A percentile compares a stretch with the other conserved stretches of the same genome.
Evolutionary conservation across 2,329 filamentous ascomycete genomes (phyloP).

Genomic region (Pseudocercospora crystallina): DNA sequence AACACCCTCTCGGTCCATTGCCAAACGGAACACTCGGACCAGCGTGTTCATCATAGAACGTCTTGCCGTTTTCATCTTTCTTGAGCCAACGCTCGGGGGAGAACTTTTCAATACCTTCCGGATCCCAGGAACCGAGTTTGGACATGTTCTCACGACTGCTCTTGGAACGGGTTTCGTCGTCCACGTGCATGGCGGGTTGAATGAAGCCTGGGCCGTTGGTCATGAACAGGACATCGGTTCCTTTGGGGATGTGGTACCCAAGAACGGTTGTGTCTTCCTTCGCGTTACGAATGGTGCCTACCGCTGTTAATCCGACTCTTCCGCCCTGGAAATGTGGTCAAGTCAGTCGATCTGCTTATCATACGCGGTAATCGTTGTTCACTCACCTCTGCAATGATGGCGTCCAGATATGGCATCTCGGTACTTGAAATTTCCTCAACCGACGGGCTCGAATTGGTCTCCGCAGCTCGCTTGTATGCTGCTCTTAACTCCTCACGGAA

Average conservation of each 20-base stretch:
- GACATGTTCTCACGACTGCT: background rate
- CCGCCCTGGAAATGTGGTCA: background rate
- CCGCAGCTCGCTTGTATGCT: background rate
- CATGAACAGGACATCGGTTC: background rate
- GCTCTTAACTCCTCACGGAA: constrained; percentile 37
- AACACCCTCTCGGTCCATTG: constrained; percentile 2
- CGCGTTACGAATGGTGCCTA: constrained; percentile 13
- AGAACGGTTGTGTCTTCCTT: background rate
- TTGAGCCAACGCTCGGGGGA: constrained; percentile 3
- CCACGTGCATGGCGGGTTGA: background rate
- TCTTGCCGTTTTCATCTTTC: background rate
- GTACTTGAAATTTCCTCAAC: background rate
- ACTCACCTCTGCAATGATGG: background rate
- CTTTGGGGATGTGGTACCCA: constrained; percentile 2
- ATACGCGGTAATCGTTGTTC: background rate
- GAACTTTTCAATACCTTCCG: constrained; percentile 1
- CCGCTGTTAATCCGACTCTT: constrained; percentile 30
- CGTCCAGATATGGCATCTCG: background rate
- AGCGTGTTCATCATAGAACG: background rate
- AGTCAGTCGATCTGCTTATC: too few species aligned
- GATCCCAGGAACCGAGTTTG: constrained; percentile 4
- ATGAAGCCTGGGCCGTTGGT: background rate
- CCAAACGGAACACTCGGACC: constrained; percentile 4
- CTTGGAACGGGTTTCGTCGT: background rate
- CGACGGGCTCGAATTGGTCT: background rate